Evolutionary conservation across 2,329 filamentous ascomycete species (phyloP), one percentile per base, ranked within the genome.

Genomic region (Trichoderma asperellum): DNA sequence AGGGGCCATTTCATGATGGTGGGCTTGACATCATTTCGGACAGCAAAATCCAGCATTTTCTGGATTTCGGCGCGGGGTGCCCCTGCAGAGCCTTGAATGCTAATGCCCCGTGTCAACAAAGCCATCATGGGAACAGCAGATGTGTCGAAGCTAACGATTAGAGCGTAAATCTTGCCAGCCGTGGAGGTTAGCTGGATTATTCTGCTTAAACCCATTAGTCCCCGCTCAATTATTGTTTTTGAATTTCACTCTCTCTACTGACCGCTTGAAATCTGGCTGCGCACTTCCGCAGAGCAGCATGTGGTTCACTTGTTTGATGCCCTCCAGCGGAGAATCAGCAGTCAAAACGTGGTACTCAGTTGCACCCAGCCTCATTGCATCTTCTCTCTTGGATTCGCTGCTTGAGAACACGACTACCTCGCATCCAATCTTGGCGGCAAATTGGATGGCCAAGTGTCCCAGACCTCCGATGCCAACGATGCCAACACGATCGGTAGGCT

Each of bases 401-500:
- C 86, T 83, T 1, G 85, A 88, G 72, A 91, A 84, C 10, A 90
- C 89, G 47, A 89, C 83, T 5, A 91, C 87, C 43, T 86, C 81
- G 77, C 84, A 88, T 35, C 89, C 89, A 86, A 91, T 89, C 80
- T 88, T 89, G 35, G 84, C 81, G 0, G 88, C 88, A 74, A 89
- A 91, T 74, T 90, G 87, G 71, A 91, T 89, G 11, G 88, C 89
- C 47, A 91, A 76, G 76, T 91, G 89, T 4, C 89, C 89, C 4
- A 91, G 82, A 21, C 89, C 89, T 58, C 91, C 85, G 59, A 92
- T 80, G 67, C 91, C 91, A 16, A 92, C 85, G 70, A 93, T 86
- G 43, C 85, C 91, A 29, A 93, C 87, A 80, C 91, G 92, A 83
- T 91, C 91, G 67, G 91, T 91, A 0, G 90, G 89, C 0, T 90